Base-by-base conservation (phyloP, 2,329 filamentous ascomycete genomes). In the Plenodomus lindquistii region DNA sequence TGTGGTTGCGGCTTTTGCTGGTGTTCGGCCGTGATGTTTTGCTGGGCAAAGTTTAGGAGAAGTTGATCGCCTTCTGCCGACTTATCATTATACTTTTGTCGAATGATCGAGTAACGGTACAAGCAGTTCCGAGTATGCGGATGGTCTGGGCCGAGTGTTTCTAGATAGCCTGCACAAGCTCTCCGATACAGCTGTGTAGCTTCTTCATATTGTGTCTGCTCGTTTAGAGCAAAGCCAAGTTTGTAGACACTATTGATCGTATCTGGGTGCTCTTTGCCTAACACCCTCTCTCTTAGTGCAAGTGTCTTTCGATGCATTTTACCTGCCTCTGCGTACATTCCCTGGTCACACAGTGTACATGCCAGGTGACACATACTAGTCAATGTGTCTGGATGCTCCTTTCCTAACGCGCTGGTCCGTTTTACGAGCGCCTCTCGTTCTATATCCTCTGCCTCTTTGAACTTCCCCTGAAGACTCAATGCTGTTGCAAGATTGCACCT, bases 401-500 rank as follows among this genome's bases (percentile, higher is more conserved):
- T n/a, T 9, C 27, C 27, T 9, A 31, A n/a, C 27, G n/a, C 27
- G 9, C 27, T 9, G 9, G 9, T 9, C 27, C 27, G 27, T 31
- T 9, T 31, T 31, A 18, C 40, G 9, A 42, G 15, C 27, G 34
- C 40, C 19, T 19, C 22, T 9, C 31, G 13, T 17, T 10, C 22
- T 19, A 42, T n/a, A 22, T 35, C 27, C 19, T 42, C 40, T 18
- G 40, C 40, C 9, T 42, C 40, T 19, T 42, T 35, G 22, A 17
- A 42, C 27, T 27, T 22, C 40, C 16, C 40, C 16, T 42, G 40
- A 19, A 3, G 9, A 10, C 3, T 34, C n/a, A 31, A 42, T 9
- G 27, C 34, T 34, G 19, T 27, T 27, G 45, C 40, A 8, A 48
- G 40, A 34, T 48, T 43, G 17, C 9, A 8, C 40, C 42, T 40